Evolutionary conservation across 169 alveolate genomes (phyloP).

Genomic region (Sarcocystis neurona): DNA sequence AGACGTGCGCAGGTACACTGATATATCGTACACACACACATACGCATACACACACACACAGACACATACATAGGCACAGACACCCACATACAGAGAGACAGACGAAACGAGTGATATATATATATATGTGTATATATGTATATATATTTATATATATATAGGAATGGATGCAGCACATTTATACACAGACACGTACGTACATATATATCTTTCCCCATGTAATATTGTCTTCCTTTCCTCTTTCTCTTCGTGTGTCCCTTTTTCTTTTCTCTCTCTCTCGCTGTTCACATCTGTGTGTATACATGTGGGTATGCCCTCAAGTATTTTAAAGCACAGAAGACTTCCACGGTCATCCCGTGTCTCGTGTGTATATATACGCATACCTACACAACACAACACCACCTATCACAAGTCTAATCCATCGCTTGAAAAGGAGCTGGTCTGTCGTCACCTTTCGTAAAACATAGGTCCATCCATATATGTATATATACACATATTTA

Average conservation of each 20-base stretch:
- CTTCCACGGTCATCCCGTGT: too few relatives aligned
- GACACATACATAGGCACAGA: not conserved
- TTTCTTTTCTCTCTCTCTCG: not conserved
- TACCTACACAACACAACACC: too few relatives aligned
- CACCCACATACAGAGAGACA: not conserved
- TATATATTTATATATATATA: not conserved
- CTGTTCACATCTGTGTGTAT: too few relatives aligned
- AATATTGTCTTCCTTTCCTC: constrained; percentile 9
- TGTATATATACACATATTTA: too few relatives aligned
- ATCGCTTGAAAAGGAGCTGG: too few relatives aligned
- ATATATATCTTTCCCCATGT: constrained; percentile 13
- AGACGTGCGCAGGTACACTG: not conserved
- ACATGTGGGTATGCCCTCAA: too few relatives aligned
- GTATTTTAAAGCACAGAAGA: too few relatives aligned
- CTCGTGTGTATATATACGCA: too few relatives aligned
- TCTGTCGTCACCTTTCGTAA: too few relatives aligned
- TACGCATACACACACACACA: not conserved
- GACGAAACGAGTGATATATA: not conserved
- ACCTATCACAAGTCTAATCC: too few relatives aligned
- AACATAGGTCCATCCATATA: too few relatives aligned
- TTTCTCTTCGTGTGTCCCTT: not conserved
- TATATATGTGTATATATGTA: not conserved
- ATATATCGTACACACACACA: too few relatives aligned
- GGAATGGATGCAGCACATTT: not conserved
- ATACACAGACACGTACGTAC: not conserved